A percentile compares a stretch with the other conserved stretches of the same genome.
Evolutionary conservation across 192 early-diverging fungal genomes (phyloP).

Genomic region (Umbelopsis vinacea): DNA sequence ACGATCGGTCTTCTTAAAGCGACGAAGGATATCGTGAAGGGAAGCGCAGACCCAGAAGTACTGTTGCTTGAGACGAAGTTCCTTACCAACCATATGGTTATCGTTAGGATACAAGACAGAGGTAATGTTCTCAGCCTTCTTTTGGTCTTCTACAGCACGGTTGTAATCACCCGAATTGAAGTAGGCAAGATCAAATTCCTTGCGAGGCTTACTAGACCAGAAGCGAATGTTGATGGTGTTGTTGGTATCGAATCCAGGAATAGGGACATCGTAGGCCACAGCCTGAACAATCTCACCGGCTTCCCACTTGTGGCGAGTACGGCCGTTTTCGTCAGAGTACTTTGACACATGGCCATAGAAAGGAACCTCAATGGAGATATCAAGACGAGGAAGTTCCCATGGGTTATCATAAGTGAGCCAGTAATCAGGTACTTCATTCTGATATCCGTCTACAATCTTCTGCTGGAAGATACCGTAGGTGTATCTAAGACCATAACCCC

Average conservation of each 20-base stretch:
- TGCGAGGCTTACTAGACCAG: slow-evolving; percentile 93
- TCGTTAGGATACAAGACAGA: slow-evolving; percentile 97
- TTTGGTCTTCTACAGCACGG: slow-evolving; percentile 90
- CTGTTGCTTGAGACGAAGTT: slow-evolving; percentile 96
- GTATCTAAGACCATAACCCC: slow-evolving; percentile 98
- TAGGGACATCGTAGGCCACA: slow-evolving; percentile 96
- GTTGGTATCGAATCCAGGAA: slow-evolving; percentile 94
- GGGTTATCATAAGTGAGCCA: slow-evolving; percentile 98
- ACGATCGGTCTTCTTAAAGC: slow-evolving; percentile 88
- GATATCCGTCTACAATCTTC: slow-evolving; percentile 93
- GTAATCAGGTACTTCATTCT: slow-evolving; percentile 93
- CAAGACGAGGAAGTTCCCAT: slow-evolving; percentile 94
- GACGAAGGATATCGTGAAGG: slow-evolving; percentile 85
- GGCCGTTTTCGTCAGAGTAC: slow-evolving; percentile 65
- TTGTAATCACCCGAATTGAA: slow-evolving; percentile 95
- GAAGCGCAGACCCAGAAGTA: slow-evolving; percentile 96
- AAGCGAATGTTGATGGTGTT: slow-evolving; percentile 97
- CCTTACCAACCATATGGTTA: slow-evolving; percentile 96
- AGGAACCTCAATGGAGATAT: slow-evolving; percentile 86
- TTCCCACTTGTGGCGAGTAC: slow-evolving; percentile 81
- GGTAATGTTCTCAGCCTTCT: slow-evolving; percentile 92
- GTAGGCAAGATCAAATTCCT: slow-evolving; percentile 83
- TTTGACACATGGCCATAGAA: slow-evolving; percentile 90
- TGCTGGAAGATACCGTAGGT: slow-evolving; percentile 99
- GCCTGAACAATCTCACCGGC: slow-evolving; percentile 86